Base-by-base conservation (phyloP, 2,329 filamentous ascomycete genomes). In the Sclerotinia minor region DNA sequence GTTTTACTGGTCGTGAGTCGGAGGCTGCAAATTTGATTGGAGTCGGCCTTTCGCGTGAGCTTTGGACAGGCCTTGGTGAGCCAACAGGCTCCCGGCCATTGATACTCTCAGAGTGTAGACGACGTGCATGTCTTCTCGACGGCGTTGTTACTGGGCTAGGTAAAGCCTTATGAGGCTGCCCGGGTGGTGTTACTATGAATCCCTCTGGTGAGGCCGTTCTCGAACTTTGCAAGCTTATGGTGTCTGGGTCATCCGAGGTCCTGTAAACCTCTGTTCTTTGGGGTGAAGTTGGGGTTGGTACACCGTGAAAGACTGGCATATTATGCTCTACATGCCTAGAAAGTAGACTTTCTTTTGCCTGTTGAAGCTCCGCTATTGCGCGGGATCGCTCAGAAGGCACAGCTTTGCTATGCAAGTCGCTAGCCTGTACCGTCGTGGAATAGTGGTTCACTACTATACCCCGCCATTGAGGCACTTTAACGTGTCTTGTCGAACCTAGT, bases 351-450 rank as follows among this genome's bases (percentile, higher is more conserved):
- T 35, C 26, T 17, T 50, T 38, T 38, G 32, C 59, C 29, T 38
- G 26, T 21, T 63, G 59, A 50, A 63, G n/a, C 59, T 63, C 29
- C 1, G 32, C 59, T 50, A 63, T 63, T 26, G 45, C n/a, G 21
- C 45, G 45, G 15, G 59, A 63, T 50, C 59, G 45, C 21, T 50
- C 59, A 50, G 59, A 63, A 8, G 59, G 59, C 19, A 63, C 45
- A 50, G 59, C 59, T 21, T 63, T 32, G 17, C 45, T n/a, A 19
- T 26, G 29, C 17, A 63, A 13, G 5, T 47, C 49, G 11, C 13
- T n/a, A 60, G 26, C 35, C 11, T 17, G 15, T 5, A 32, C 44
- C 17, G 44, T 17, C 15, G n/a, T 11, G 26, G 21, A 63, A 13
- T 26, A n/a, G 15, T 24, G 58, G 6, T 24, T 21, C 19, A 49